Evolutionary conservation across 2,329 filamentous ascomycete genomes (phyloP), one percentile per base, ranked within the genome.

Genomic region (Ascochyta fabae): DNA sequence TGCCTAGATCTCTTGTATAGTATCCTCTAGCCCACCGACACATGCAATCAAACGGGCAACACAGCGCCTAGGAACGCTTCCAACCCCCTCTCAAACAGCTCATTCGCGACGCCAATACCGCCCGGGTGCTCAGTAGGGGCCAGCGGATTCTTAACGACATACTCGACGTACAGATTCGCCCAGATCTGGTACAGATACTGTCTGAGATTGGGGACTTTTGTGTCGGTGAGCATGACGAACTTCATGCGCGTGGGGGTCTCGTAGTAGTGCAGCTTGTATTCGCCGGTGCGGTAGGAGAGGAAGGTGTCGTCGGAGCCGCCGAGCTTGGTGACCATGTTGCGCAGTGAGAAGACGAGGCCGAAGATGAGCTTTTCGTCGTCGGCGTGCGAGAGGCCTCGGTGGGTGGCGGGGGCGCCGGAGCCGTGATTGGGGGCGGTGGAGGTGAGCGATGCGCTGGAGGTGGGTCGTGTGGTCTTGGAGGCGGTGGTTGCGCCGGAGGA

Each of bases 231-330:
- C 88, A 99, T 91, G 72, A 97, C 92, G 73, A 98, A 96, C 73
- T 96, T 96, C 77, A 96, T 88, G 75, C 91, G 96, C 48, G 92
- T 95, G 1, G 93, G 92, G 12, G 95, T 98, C 82, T 99, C 95
- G 83, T 97, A 99, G 81, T 96, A 99, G 80, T 99, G 95, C 68
- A 99, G 85, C 80, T 97, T 97, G 83, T 99, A 99, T 78, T 96
- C 90, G 65, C 85, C 90, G 48, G 95, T 99, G 67, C 92, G 90
- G 79, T 91, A 99, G 66, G 89, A 92, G 67, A 99, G 89, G 77
- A 99, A 99, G 73, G 82, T 86, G 80, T 97, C 94, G 75, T 97
- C 92, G 50, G 91, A 87, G 63, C 94, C 94, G 70, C 94, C 94
- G 43, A 99, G 85, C 81, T 97, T 96, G 76, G 92, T 90, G 60